Base-by-base conservation (phyloP, 225 moss, liverwort and hornwort genomes). In the Pseudisothecium myosuroides region DNA sequence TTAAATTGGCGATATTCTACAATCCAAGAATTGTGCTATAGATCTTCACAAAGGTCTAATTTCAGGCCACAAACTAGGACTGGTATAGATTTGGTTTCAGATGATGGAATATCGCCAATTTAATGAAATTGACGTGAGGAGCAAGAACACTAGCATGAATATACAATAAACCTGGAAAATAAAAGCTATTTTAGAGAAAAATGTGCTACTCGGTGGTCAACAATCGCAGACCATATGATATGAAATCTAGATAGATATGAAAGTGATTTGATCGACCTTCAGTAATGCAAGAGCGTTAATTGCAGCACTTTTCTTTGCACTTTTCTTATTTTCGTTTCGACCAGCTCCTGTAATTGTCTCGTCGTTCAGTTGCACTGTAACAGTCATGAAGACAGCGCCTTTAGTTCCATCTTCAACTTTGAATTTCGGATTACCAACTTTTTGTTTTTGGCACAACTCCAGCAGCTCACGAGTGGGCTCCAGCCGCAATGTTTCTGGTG, bases 391-490 rank as follows among this genome's bases (percentile, higher is more conserved):
- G 83, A 92, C 72, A 86, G 83, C 58, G 61, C 85, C 88, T 82
- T 56, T 82, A 62, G 37, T 86, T 60, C 41, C 63, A 24, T 41
- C 84, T 67, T 62, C 87, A 75, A 23, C 82, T 5, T 45, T 34
- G 90, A 87, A 91, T 34, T 87, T 91, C 27, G 60, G 91, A 28
- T 89, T 68, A 72, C 85, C 86, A 55, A 91, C 91, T 83, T 95
- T 95, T 64, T 85, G 66, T 78, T 74, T 88, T 85, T 94, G 92
- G 76, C 98, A 97, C 64, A 98, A 94, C 90, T 98, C 97, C 79
- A 83, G 84, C 62, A 98, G 89, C 88, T 98, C 97, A 77, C 96
- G 94, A 61, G 92, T 93, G 67, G 98, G 97, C 80, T 97, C 96
- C 85, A 96, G 91, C 81, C 90, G 93, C 64, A 98, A 87, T 39